Evolutionary conservation across 331 rosid genomes (phyloP), one percentile per base, ranked within the genome.

Genomic region (Pyrus hybrid): DNA sequence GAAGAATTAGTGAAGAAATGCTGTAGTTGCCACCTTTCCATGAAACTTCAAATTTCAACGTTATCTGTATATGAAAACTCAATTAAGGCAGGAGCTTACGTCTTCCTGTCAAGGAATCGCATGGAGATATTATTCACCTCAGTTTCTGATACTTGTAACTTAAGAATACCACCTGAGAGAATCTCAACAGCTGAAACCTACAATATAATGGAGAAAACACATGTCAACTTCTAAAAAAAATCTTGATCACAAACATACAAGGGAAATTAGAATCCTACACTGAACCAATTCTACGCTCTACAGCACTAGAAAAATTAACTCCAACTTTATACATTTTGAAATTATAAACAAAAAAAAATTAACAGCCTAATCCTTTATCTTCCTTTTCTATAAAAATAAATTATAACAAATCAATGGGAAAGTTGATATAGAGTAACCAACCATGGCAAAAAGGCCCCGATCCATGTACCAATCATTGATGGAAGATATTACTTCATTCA

Each of bases 381-480:
- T 41, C 45, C 45, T 41, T 41, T 41, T 41, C 45, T 37, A 9
- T 37, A 41, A 41, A 41, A 41, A 41, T 41, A 41, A 41, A 41
- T 41, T 41, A 41, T 41, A 10, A 41, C 45, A 41, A 41, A 41
- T 41, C 1, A 78, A 71, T 8, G 33, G 32, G 22, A 70, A 29
- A 56, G 20, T 20, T 25, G 14, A 22, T 30, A 58, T 43, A 43
- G 67, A 45, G 72, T 56, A 61, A 81, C 79, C 75, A 81, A 95
- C 99, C 98, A 88, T 71, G 67, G 94, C 99, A 87, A 95, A 91
- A 80, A 95, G 93, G 41, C 98, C 97, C 21, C 98, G 96, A 77
- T 95, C 97, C 83, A 85, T 86, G 72, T 95, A 95, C 99, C 99
- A 95, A 74, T 81, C 85, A 85, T 95, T 88, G 79, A 92, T 95